Evolutionary conservation across 2,329 filamentous ascomycete species (phyloP).

Genomic region (Colletotrichum noveboracense): DNA sequence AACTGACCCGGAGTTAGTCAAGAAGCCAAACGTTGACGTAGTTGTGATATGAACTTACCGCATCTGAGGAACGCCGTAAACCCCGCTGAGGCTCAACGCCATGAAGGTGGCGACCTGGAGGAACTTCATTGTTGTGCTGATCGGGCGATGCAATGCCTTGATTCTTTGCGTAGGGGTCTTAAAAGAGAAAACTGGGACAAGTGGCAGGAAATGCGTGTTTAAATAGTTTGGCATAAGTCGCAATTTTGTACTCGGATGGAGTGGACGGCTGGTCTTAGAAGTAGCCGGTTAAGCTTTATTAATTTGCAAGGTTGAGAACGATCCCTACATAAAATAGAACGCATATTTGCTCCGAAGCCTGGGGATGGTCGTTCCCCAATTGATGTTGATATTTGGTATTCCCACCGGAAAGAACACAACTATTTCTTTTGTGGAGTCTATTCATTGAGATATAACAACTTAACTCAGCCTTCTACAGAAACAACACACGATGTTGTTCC

Average conservation of each 20-base stretch:
- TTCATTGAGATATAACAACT: accelerated
- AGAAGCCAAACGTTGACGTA: neutral
- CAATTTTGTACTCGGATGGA: neutral
- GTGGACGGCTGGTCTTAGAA: neutral
- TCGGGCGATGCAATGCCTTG: neutral
- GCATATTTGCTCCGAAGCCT: neutral
- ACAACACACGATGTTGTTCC: neutral
- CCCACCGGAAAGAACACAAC: neutral
- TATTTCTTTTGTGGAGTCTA: accelerated
- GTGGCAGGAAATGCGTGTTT: neutral
- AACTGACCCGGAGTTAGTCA: neutral
- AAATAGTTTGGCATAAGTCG: neutral
- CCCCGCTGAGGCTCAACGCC: neutral
- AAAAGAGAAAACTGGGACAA: no score
- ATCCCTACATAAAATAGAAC: neutral
- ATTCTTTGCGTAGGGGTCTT: neutral
- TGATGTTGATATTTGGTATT: neutral
- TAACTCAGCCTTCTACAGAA: neutral
- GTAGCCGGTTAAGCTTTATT: neutral
- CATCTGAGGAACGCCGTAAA: neutral
- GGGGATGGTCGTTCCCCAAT: neutral
- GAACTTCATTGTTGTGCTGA: neutral
- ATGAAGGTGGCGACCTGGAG: neutral
- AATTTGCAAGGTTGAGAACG: neutral
- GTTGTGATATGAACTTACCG: neutral